These are phyloP conservation scores for Pisolithus thermaeus DNA, from an alignment of 1,284 basidiomycete species.

Conservation along the genomic window DNA sequence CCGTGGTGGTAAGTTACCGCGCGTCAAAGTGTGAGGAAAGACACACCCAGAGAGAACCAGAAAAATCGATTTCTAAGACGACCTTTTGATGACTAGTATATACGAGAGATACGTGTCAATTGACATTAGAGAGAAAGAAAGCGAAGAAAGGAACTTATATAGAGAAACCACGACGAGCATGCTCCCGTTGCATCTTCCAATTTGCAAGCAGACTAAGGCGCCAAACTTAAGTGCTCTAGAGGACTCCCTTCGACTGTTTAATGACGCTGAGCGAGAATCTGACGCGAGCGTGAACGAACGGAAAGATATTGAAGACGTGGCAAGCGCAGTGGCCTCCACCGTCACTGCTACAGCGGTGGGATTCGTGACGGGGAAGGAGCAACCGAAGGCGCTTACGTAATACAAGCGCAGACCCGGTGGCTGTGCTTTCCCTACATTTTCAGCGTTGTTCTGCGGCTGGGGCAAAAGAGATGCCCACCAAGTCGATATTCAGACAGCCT, in stretches of 20 bases:
- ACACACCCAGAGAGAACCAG: conserved; percentile 69
- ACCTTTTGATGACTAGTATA: conserved; percentile 91
- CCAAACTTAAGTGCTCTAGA: background rate
- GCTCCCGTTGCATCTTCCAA: conserved; percentile 62
- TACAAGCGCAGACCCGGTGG: conserved; percentile 8
- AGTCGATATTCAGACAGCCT: conserved; percentile 86
- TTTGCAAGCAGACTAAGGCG: conserved; percentile 6
- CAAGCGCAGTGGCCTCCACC: conserved; percentile 14
- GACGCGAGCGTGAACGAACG: conserved; percentile 4
- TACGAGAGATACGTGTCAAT: conserved; percentile 48
- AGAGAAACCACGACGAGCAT: conserved; percentile 71
- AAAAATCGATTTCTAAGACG: conserved; percentile 84
- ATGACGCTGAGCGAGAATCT: background rate
- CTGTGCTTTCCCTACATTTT: conserved; percentile 11
- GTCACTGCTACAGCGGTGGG: conserved; percentile 15
- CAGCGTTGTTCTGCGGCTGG: background rate
- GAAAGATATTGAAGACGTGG: conserved; percentile 1
- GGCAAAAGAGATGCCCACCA: conserved; percentile 50
- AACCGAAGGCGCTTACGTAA: conserved; percentile 30
- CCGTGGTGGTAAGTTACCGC: conserved; percentile 16
- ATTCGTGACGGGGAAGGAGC: conserved; percentile 20
- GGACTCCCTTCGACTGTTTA: background rate
- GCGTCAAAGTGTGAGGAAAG: conserved; percentile 6
- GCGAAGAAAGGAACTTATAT: conserved; percentile 56
- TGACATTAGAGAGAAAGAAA: conserved; percentile 10